Evolutionary conservation across 495 filamentous ascomycete genomes (phyloP).

Genomic region (Xylaria telfairii): DNA sequence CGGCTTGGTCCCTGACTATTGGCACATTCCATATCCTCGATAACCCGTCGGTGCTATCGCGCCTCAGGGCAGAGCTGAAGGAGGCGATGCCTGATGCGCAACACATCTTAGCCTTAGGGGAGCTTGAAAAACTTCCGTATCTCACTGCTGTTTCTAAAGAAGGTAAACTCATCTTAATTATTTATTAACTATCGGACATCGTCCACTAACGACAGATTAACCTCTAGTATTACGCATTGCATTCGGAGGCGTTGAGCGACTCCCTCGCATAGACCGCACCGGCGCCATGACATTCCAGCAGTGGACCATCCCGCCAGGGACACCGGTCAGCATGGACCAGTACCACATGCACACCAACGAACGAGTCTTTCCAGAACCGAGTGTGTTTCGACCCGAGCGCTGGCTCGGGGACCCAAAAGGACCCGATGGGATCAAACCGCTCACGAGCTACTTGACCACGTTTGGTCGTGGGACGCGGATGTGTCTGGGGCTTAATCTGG

Average conservation of each 20-base stretch:
- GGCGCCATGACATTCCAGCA: slow-evolving; percentile 21
- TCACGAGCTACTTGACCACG: slow-evolving; percentile 48
- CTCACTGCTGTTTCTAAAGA: slow-evolving; percentile 47
- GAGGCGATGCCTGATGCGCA: slow-evolving; percentile 29
- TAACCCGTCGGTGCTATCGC: slow-evolving; percentile 32
- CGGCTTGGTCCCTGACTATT: slow-evolving; percentile 35
- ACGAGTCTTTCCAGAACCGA: slow-evolving; percentile 46
- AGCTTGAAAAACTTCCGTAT: slow-evolving; percentile 43
- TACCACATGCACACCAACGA: slow-evolving; percentile 48
- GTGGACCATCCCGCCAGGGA: slow-evolving; percentile 26
- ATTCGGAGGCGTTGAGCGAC: slow-evolving; percentile 4
- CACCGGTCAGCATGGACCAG: slow-evolving; percentile 31
- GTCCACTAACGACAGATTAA: not conserved
- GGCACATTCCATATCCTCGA: slow-evolving; percentile 41
- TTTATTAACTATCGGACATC: not conserved
- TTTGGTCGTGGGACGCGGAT: slow-evolving; percentile 53
- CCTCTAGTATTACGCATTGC: not conserved
- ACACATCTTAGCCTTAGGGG: slow-evolving; percentile 25
- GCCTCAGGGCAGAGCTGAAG: slow-evolving; percentile 40
- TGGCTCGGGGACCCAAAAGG: slow-evolving; percentile 45
- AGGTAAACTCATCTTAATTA: slow-evolving; percentile 16
- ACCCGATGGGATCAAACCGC: slow-evolving; percentile 35
- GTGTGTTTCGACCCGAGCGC: slow-evolving; percentile 51
- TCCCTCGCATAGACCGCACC: slow-evolving; percentile 7
- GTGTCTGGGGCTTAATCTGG: slow-evolving; percentile 58